Conservation (phyloP, 139 green algal species). For the Coelastrella sp. region DNA sequence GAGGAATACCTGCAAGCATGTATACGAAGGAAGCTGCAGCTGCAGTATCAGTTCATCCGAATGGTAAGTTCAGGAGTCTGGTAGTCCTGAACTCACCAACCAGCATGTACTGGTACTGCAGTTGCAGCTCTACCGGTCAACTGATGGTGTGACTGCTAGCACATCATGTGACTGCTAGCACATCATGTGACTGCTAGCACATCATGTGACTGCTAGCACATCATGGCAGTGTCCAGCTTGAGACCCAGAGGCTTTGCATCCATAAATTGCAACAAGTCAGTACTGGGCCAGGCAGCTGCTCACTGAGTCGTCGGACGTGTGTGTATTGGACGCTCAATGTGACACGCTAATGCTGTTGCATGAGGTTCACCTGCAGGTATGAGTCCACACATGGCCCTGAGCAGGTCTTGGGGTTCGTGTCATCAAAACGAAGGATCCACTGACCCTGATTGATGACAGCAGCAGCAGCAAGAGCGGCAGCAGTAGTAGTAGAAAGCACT, state of each 20-base stretch:
- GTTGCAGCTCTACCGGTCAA: background rate
- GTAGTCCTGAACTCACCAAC: background rate
- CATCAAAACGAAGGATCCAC: conserved; percentile 94
- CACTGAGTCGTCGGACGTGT: too few relatives aligned
- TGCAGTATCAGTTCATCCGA: conserved; percentile 3
- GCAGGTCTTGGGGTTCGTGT: conserved; percentile 93
- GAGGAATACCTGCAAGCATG: background rate
- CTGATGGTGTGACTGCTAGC: background rate
- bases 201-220: background rate
- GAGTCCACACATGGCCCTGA: background rate
- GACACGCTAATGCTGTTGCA: background rate
- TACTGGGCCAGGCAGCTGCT: too few relatives aligned
- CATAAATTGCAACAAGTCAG: too few relatives aligned
- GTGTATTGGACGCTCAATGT: background rate
- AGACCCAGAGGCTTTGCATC: too few relatives aligned
- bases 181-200: background rate
- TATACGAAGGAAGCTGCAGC: background rate
- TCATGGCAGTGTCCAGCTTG: background rate
- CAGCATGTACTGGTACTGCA: background rate
- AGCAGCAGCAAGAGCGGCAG: conserved; percentile 8
- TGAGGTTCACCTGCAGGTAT: conserved; percentile 15
- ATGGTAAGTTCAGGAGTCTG: background rate
- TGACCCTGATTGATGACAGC: conserved; percentile 12
- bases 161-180: background rate
- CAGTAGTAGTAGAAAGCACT: conserved; percentile 7